These are phyloP conservation scores for Saccharomyces paradoxus DNA, from an alignment of 805 yeast genomes.

Conservation along the genomic window DNA sequence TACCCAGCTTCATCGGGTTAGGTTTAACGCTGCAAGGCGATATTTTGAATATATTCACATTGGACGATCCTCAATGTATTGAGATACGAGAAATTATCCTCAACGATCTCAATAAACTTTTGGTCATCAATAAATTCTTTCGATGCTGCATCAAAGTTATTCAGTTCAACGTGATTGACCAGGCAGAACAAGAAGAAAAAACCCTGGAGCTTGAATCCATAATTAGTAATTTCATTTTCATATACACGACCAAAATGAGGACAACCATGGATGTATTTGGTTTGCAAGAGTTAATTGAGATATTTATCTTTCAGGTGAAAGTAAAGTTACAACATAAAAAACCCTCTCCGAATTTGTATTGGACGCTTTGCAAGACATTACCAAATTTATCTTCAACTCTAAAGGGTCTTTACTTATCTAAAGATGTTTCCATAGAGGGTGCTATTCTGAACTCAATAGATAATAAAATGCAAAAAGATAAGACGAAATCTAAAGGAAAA, in stretches of 20 bases:
- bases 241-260: background rate
- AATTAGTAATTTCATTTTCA: constrained; percentile 1
- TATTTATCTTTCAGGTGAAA: background rate
- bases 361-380: background rate
- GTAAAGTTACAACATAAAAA: background rate
- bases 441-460: background rate
- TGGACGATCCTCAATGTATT: background rate
- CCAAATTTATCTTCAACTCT: background rate
- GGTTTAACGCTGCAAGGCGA: constrained; percentile 9
- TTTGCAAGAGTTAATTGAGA: constrained; percentile 1
- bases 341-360: background rate
- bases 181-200: background rate
- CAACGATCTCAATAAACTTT: constrained; percentile 3
- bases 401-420: background rate
- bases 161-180: background rate
- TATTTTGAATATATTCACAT: constrained; percentile 3
- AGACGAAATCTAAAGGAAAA: background rate
- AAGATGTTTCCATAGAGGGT: background rate
- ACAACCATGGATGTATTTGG: background rate
- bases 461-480: background rate
- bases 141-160: constrained; percentile 8
- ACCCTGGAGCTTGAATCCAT: constrained; percentile 3
- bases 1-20: constrained; percentile 6
- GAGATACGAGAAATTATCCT: background rate
- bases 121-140: constrained; percentile 5